Evolutionary conservation across 2,329 filamentous ascomycete genomes (phyloP).

Genomic region (Microsporum canis): DNA sequence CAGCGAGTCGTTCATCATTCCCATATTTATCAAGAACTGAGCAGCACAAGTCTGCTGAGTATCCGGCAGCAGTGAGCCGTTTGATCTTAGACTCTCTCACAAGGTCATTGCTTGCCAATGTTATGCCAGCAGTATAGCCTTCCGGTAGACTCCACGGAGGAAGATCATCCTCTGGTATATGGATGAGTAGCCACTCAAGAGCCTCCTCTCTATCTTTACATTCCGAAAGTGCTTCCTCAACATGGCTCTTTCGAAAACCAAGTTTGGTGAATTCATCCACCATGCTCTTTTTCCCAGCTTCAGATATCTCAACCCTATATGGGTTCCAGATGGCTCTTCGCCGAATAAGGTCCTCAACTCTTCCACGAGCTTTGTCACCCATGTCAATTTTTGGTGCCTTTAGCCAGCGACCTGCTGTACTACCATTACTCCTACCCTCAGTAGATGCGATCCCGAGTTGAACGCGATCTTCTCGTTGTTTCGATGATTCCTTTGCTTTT

Average conservation of each 20-base stretch:
- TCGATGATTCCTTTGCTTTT: constrained; percentile 45
- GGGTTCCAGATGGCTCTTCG: constrained; percentile 79
- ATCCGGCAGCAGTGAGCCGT: constrained; percentile 69
- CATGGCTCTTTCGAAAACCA: constrained; percentile 79
- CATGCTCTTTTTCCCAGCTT: constrained; percentile 46
- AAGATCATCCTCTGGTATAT: constrained; percentile 95
- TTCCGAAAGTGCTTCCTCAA: constrained; percentile 73
- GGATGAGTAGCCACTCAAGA: constrained; percentile 89
- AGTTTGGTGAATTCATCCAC: constrained; percentile 64
- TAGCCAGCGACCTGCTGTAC: constrained; percentile 46
- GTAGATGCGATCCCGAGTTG: constrained; percentile 38
- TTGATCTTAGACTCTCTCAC: constrained; percentile 73
- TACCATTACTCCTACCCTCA: constrained; percentile 24
- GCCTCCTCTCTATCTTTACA: constrained; percentile 90
- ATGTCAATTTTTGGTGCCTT: constrained; percentile 85
- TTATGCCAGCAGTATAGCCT: constrained; percentile 81
- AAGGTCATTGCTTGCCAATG: constrained; percentile 69
- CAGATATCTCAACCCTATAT: constrained; percentile 55
- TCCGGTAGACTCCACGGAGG: constrained; percentile 85
- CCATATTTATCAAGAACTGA: constrained; percentile 59
- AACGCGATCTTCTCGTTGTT: constrained; percentile 46
- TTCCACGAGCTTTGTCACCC: constrained; percentile 65
- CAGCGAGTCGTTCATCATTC: constrained; percentile 64
- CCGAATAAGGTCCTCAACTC: constrained; percentile 69
- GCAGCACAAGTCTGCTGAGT: constrained; percentile 71